These are phyloP conservation scores for Alternaria triticimaculans DNA, from an alignment of 2,329 filamentous ascomycete genomes.

Conservation along the genomic window DNA sequence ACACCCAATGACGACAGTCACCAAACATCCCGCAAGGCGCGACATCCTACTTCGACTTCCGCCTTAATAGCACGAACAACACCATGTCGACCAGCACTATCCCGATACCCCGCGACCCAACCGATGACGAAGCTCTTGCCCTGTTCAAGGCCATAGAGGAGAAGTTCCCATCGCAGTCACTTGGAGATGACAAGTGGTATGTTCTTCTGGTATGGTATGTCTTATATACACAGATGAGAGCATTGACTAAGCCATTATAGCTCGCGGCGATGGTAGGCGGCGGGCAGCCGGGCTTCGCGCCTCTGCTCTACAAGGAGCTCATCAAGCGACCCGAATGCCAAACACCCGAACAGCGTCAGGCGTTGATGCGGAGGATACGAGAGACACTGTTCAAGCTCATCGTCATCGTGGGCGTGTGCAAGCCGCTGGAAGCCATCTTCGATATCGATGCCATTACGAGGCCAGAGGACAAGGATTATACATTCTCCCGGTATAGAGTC, in stretches of 20 bases:
- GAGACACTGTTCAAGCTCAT: slow-evolving; percentile 67
- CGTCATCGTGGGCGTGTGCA: slow-evolving; percentile 65
- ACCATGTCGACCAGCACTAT: slow-evolving; percentile 21
- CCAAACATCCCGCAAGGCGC: not conserved
- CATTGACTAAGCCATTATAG: slow-evolving; percentile 15
- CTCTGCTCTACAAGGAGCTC: slow-evolving; percentile 64
- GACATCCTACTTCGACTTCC: not conserved
- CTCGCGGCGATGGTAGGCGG: slow-evolving; percentile 58
- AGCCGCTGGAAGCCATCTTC: slow-evolving; percentile 66
- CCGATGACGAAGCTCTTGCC: slow-evolving; percentile 47
- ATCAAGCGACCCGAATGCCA: slow-evolving; percentile 56
- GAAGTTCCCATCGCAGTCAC: slow-evolving; percentile 51
- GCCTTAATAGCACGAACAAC: not conserved
- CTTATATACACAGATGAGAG: not conserved
- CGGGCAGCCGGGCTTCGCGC: slow-evolving; percentile 59
- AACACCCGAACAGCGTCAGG: slow-evolving; percentile 54
- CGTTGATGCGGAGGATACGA: slow-evolving; percentile 59
- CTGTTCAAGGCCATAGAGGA: slow-evolving; percentile 54
- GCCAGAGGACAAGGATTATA: slow-evolving; percentile 65
- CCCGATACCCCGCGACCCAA: slow-evolving; percentile 38
- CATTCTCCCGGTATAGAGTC: slow-evolving; percentile 52
- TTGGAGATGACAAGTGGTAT: slow-evolving; percentile 57
- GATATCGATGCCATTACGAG: slow-evolving; percentile 60
- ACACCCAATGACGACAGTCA: not conserved
- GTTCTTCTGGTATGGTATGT: slow-evolving; percentile 46